These are phyloP conservation scores for Serpula lacrymans DNA, from an alignment of 768 basidiomycete genomes.

Conservation along the genomic window DNA sequence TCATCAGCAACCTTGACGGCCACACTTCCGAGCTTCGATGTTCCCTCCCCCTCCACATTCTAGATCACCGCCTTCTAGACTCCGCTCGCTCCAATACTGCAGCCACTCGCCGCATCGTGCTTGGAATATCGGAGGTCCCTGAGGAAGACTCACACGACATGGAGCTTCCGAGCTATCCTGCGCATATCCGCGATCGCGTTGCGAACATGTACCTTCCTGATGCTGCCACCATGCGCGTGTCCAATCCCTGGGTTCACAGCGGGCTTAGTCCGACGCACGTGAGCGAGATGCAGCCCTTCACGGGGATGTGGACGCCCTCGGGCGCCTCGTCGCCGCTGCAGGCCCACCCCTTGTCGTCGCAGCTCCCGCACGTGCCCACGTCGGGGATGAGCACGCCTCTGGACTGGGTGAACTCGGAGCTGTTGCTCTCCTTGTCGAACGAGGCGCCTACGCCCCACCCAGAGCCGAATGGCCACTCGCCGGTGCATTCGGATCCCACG, in stretches of 20 bases:
- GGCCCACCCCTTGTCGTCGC: slow-evolving; percentile 22
- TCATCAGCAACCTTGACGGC: slow-evolving; percentile 83
- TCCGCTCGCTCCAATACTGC: slow-evolving; percentile 74
- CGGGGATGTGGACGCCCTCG: slow-evolving; percentile 22
- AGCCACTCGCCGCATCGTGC: slow-evolving; percentile 70
- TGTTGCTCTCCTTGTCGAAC: slow-evolving; percentile 61
- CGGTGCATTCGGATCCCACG: slow-evolving; percentile 21
- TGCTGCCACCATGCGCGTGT: slow-evolving; percentile 56
- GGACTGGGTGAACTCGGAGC: slow-evolving; percentile 84
- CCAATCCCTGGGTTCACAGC: slow-evolving; percentile 57
- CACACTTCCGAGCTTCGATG: slow-evolving; percentile 95
- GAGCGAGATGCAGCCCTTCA: slow-evolving; percentile 11
- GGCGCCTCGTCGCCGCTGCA: slow-evolving; percentile 40
- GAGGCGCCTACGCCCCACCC: slow-evolving; percentile 23
- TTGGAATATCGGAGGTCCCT: slow-evolving; percentile 37
- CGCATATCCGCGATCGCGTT: slow-evolving; percentile 89
- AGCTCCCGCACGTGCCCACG: slow-evolving; percentile 41
- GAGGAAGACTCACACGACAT: slow-evolving; percentile 54
- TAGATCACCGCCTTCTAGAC: slow-evolving; percentile 66
- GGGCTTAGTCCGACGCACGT: slow-evolving; percentile 37
- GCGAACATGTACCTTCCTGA: slow-evolving; percentile 73
- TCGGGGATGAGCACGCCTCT: slow-evolving; percentile 46
- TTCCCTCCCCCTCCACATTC: slow-evolving; percentile 83
- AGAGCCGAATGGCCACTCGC: slow-evolving; percentile 16
- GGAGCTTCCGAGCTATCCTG: slow-evolving; percentile 84